These are phyloP conservation scores for Suillus discolor DNA, from an alignment of 768 basidiomycete species.

Conservation along the genomic window DNA sequence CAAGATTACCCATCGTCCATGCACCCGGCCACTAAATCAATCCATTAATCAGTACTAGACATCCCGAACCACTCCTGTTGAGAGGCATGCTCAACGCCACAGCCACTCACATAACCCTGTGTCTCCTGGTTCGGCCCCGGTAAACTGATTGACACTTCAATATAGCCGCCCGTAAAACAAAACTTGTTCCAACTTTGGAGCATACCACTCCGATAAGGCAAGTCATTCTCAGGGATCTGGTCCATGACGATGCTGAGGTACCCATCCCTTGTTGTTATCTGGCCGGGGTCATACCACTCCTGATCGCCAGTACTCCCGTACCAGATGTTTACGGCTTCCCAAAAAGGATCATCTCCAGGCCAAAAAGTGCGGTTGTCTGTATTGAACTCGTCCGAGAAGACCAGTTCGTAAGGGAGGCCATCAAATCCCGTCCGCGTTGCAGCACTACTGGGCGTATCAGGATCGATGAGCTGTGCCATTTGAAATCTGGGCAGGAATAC, in stretches of 20 bases:
- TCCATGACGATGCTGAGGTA: conserved; percentile 73
- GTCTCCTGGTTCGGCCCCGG: conserved; percentile 61
- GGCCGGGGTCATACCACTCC: conserved; percentile 77
- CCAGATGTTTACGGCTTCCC: conserved; percentile 76
- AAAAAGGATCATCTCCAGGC: conserved; percentile 66
- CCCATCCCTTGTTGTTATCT: conserved; percentile 68
- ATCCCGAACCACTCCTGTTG: neutral
- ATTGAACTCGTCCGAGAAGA: conserved; percentile 71
- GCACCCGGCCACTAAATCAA: conserved; percentile 72
- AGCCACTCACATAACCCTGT: conserved; percentile 43
- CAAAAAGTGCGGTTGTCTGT: conserved; percentile 51
- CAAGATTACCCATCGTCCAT: conserved; percentile 91
- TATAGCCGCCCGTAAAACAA: conserved; percentile 76
- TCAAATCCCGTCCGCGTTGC: conserved; percentile 71
- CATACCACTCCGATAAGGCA: conserved; percentile 75
- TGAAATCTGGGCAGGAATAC: conserved; percentile 23
- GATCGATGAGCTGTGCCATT: conserved; percentile 69
- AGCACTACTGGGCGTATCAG: conserved; percentile 62
- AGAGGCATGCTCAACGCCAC: neutral
- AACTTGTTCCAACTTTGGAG: conserved; percentile 92
- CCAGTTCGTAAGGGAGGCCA: conserved; percentile 64
- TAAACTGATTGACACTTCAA: conserved; percentile 65
- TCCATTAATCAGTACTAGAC: neutral
- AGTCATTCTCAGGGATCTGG: conserved; percentile 49
- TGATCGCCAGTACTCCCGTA: conserved; percentile 70